Evolutionary conservation across 495 filamentous ascomycete species (phyloP).

Genomic region (Penicillium tannophilum): DNA sequence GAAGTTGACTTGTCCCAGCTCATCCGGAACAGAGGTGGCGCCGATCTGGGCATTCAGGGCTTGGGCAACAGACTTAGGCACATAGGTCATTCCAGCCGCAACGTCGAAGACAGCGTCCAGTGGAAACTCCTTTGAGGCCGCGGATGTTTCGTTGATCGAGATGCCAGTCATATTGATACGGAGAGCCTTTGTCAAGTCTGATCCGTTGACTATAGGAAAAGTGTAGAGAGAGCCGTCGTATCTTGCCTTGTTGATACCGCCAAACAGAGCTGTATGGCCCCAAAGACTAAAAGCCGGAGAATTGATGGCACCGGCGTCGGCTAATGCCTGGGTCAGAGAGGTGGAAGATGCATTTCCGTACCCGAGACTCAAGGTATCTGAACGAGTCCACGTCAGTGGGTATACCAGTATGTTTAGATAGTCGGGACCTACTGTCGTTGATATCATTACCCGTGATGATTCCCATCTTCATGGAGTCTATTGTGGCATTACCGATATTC

Average conservation of each 20-base stretch:
- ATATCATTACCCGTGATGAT: neutral
- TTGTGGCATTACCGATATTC: slow-evolving; percentile 5
- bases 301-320: slow-evolving; percentile 16
- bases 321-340: slow-evolving; percentile 18
- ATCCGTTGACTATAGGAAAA: slow-evolving; percentile 14
- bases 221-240: slow-evolving; percentile 16
- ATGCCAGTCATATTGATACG: slow-evolving; percentile 15
- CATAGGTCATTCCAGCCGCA: neutral
- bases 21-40: slow-evolving; percentile 1
- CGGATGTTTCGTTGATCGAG: slow-evolving; percentile 15
- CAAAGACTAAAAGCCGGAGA: slow-evolving; percentile 22
- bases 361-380: slow-evolving; percentile 10
- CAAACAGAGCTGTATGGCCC: slow-evolving; percentile 12
- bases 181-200: slow-evolving; percentile 1
- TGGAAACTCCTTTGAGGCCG: neutral
- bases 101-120: slow-evolving; percentile 10
- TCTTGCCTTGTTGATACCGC: slow-evolving; percentile 18
- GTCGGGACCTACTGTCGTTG: neutral
- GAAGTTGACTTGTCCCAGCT: slow-evolving; percentile 11
- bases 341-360: slow-evolving; percentile 19
- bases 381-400: slow-evolving; percentile 2
- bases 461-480: slow-evolving; percentile 16
- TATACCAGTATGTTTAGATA: neutral
- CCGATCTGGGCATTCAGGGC: slow-evolving; percentile 11
- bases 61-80: slow-evolving; percentile 10